Evolutionary conservation across 176 grass and related monocot species (phyloP).

Genomic region (Aegilops speltoides): DNA sequence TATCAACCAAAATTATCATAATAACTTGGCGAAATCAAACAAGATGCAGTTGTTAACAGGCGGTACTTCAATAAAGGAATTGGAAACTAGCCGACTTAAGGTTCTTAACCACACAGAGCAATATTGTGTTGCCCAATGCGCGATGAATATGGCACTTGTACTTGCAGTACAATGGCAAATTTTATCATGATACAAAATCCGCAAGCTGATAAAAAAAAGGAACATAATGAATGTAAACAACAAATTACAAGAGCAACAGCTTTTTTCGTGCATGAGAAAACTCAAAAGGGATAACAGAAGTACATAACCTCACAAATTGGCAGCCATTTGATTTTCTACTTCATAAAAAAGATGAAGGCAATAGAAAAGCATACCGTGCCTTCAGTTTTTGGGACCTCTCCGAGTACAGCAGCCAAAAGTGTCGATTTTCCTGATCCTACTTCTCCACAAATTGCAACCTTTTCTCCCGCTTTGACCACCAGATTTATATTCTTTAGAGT

Average conservation of each 20-base stretch:
- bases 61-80: conserved; percentile 11
- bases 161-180: neutral
- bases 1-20: neutral
- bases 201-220: neutral
- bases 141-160: neutral
- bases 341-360: neutral
- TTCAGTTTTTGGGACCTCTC: conserved; percentile 64
- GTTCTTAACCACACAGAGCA: neutral
- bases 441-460: conserved; percentile 92
- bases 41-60: neutral
- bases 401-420: conserved; percentile 77
- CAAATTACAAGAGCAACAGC: neutral
- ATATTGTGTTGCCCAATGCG: neutral
- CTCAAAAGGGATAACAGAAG: neutral
- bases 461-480: conserved; percentile 58
- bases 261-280: neutral
- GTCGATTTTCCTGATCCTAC: conserved; percentile 96
- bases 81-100: neutral
- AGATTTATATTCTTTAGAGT: conserved; percentile 78
- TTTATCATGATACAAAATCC: neutral
- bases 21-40: neutral
- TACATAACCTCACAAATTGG: neutral
- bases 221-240: neutral
- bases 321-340: neutral
- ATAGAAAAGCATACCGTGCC: conserved; percentile 58